Evolutionary conservation across 2,329 filamentous ascomycete genomes (phyloP).

Genomic region (Diplocarpon mali): DNA sequence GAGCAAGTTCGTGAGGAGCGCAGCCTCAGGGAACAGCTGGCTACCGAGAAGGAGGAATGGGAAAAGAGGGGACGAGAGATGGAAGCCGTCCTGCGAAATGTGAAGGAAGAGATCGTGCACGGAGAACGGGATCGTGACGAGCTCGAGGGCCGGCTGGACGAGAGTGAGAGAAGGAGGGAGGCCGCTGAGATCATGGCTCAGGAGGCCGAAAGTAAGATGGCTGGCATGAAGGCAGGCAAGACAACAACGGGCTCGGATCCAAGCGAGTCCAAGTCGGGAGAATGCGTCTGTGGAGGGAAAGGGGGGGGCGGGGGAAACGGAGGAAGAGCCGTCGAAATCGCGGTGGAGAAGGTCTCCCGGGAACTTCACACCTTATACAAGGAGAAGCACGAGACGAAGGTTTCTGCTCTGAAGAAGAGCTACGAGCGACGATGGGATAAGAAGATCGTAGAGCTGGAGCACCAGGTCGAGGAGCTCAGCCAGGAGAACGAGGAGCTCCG

Average conservation of each 20-base stretch:
- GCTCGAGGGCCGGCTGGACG: conserved; percentile 63
- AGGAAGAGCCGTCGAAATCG: conserved; percentile 62
- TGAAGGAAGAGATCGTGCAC: conserved; percentile 70
- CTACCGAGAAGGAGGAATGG: conserved; percentile 70
- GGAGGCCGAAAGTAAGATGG: conserved; percentile 66
- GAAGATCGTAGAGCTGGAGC: conserved; percentile 68
- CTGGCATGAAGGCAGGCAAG: conserved; percentile 57
- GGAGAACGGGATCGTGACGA: conserved; percentile 74
- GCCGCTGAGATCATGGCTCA: conserved; percentile 66
- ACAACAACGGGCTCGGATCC: conserved; percentile 30
- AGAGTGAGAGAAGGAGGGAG: conserved; percentile 62
- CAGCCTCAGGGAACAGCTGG: conserved; percentile 56
- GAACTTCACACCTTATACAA: conserved; percentile 93
- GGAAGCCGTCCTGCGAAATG: conserved; percentile 66
- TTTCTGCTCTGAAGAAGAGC: conserved; percentile 73
- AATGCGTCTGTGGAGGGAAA: conserved; percentile 25
- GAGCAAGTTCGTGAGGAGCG: conserved; percentile 75
- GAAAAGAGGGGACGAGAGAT: conserved; percentile 78
- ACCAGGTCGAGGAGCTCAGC: conserved; percentile 54
- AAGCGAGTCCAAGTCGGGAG: conserved; percentile 22
- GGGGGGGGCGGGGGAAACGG: conserved; percentile 25
- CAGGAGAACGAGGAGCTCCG: conserved; percentile 60
- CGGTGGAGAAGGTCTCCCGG: conserved; percentile 82
- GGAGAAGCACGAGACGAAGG: conserved; percentile 93
- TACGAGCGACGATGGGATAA: conserved; percentile 87